A percentile compares a stretch with the other conserved stretches of the same genome.
phyloP scores from a whole-genome alignment of 2,329 filamentous ascomycete species.

The Cladosporium halotolerans region DNA sequence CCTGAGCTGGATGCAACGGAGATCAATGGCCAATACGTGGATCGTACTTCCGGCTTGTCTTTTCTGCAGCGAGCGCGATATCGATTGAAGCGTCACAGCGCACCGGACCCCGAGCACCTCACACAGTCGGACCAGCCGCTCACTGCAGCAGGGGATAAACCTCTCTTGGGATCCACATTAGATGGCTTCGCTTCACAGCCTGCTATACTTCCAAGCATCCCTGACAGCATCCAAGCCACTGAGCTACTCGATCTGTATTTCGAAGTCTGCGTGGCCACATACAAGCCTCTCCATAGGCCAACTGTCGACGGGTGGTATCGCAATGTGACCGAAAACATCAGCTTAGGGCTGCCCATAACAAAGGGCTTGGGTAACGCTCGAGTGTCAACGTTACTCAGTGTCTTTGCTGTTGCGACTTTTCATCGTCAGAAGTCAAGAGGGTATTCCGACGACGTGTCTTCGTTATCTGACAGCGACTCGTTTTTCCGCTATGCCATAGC shows the following conservation, averaged over 20 bases:
- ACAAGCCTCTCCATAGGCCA: conserved; percentile 52
- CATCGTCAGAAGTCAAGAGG: conserved; percentile 34
- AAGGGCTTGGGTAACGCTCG: conserved; percentile 39
- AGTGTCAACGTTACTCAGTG: conserved; percentile 22
- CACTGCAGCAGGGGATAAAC: conserved; percentile 47
- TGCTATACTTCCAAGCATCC: conserved; percentile 34
- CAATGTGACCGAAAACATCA: conserved; percentile 11
- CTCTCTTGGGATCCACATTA: conserved; percentile 32
- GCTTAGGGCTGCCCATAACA: conserved; percentile 30
- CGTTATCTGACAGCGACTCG: conserved; percentile 5
- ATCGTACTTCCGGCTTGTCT: conserved; percentile 46
- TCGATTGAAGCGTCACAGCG: conserved; percentile 47
- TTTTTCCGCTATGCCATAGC: conserved; percentile 1
- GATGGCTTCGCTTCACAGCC: conserved; percentile 20
- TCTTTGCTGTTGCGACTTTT: conserved; percentile 12
- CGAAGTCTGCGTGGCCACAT: conserved; percentile 55
- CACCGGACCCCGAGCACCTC: conserved; percentile 18
- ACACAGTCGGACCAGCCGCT: conserved; percentile 35
- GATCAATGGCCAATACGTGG: conserved; percentile 51
- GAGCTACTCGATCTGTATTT: conserved; percentile 51
- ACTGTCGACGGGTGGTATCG: conserved; percentile 44
- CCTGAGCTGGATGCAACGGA: conserved; percentile 44
- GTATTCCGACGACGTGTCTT: conserved; percentile 31
- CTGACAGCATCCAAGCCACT: conserved; percentile 25
- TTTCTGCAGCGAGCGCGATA: conserved; percentile 63